Conservation (phyloP, 179 eudicot genomes). For the Spergularia azorica region DNA sequence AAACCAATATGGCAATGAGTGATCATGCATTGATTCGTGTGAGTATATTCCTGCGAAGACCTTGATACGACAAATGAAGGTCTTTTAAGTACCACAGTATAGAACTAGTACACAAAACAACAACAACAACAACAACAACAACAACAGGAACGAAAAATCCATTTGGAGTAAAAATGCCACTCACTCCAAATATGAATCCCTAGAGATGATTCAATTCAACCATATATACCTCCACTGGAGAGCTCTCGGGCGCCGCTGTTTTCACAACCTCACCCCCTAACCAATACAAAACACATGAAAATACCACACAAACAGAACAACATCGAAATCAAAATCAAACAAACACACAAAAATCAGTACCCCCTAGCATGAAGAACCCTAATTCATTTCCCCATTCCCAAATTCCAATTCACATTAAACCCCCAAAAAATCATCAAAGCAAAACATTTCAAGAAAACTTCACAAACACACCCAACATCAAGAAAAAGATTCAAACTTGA, state of each 20-base stretch:
- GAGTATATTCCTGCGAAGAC: background rate
- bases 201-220: background rate
- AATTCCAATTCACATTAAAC: constrained; percentile 3
- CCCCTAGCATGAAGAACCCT: constrained; percentile 22
- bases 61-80: background rate
- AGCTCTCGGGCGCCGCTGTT: background rate
- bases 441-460: background rate
- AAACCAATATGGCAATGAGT: constrained; percentile 3
- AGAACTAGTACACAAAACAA: background rate
- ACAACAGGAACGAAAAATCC: background rate
- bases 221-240: background rate
- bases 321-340: background rate
- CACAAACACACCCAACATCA: background rate
- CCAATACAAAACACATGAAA: background rate
- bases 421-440: background rate
- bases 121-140: background rate
- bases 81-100: background rate
- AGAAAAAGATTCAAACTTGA: constrained; percentile 11
- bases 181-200: background rate
- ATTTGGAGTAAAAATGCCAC: background rate
- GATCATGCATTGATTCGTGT: background rate
- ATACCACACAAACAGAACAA: background rate
- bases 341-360: background rate
- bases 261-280: background rate
- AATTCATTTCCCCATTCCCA: constrained; percentile 9